Conservation (phyloP, 495 filamentous ascomycete species). For the Chaetomium fimeti region DNA sequence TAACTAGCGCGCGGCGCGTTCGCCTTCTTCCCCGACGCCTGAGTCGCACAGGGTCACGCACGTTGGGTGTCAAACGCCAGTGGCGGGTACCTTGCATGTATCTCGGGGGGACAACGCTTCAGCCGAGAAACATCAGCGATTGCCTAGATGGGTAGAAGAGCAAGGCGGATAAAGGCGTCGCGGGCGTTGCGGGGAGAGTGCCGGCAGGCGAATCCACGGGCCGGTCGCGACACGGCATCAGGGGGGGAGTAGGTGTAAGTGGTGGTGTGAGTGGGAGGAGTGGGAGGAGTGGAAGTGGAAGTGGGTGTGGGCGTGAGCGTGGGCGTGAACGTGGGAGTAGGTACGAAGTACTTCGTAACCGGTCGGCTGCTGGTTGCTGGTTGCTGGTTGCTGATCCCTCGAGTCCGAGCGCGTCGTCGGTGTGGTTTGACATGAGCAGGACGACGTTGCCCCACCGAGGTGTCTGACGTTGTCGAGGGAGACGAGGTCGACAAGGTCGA, state of each 20-base stretch:
- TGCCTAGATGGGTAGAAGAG: conserved; percentile 3
- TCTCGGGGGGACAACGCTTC: conserved; percentile 22
- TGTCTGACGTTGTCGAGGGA: conserved; percentile 9
- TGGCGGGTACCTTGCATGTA: conserved; percentile 22
- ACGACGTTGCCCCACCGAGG: conserved; percentile 15
- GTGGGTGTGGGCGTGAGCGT: too few relatives aligned
- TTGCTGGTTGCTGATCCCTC: not conserved
- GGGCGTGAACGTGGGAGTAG: too few relatives aligned
- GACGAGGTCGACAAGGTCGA: conserved; percentile 5
- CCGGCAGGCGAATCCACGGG: not conserved
- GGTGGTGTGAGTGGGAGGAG: too few relatives aligned
- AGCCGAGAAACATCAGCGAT: conserved; percentile 13
- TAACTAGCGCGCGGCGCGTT: not conserved
- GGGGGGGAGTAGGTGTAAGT: too few relatives aligned
- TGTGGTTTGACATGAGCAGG: conserved; percentile 15
- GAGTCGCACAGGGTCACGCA: conserved; percentile 10
- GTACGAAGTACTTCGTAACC: not conserved
- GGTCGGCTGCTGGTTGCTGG: conserved; percentile 11
- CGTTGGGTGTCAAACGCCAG: conserved; percentile 8
- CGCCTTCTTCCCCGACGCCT: not conserved
- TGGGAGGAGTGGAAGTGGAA: too few relatives aligned
- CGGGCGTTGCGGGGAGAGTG: conserved; percentile 13
- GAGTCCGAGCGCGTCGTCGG: conserved; percentile 13
- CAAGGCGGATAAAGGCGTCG: conserved; percentile 16
- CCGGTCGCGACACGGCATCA: not conserved